A percentile compares a stretch with the other conserved stretches of the same genome.
Evolutionary conservation across 176 grass and related monocot genomes (phyloP).

Genomic region (Thinopyrum elongatum): DNA sequence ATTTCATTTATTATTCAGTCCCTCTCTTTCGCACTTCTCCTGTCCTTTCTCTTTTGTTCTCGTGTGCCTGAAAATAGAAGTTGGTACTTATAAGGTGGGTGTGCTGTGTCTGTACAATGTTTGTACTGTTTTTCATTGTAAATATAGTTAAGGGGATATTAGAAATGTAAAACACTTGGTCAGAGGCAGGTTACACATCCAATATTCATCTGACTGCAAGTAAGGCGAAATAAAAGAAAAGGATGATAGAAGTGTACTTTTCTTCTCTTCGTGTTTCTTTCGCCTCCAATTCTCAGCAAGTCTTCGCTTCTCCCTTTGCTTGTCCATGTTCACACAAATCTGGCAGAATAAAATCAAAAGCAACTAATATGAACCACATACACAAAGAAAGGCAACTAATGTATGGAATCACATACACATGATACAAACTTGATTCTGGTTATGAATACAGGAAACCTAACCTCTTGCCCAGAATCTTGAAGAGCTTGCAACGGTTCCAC

Average conservation of each 20-base stretch:
- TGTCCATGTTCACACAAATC: slow-evolving; percentile 87
- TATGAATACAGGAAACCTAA: not conserved
- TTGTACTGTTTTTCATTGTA: not conserved
- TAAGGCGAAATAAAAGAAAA: not conserved
- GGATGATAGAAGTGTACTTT: slow-evolving; percentile 43
- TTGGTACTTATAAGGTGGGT: not conserved
- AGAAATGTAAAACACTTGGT: not conserved
- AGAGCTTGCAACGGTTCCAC: slow-evolving; percentile 89
- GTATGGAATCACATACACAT: not conserved
- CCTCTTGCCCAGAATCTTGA: slow-evolving; percentile 81
- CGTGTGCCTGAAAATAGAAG: slow-evolving; percentile 42
- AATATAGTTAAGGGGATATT: not conserved
- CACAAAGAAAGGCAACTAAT: slow-evolving; percentile 2
- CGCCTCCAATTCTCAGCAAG: slow-evolving; percentile 59
- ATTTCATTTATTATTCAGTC: not conserved
- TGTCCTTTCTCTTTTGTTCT: slow-evolving; percentile 67
- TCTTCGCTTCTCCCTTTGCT: slow-evolving; percentile 63
- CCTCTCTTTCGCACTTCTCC: slow-evolving; percentile 59
- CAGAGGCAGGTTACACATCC: not conserved
- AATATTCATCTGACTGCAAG: not conserved
- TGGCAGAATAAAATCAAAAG: slow-evolving; percentile 27
- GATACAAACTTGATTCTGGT: not conserved
- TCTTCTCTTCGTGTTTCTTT: slow-evolving; percentile 79
- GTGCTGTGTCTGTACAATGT: not conserved
- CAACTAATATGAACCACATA: not conserved